Evolutionary conservation across 768 basidiomycete genomes (phyloP).

Genomic region (Termitomyces sp.): DNA sequence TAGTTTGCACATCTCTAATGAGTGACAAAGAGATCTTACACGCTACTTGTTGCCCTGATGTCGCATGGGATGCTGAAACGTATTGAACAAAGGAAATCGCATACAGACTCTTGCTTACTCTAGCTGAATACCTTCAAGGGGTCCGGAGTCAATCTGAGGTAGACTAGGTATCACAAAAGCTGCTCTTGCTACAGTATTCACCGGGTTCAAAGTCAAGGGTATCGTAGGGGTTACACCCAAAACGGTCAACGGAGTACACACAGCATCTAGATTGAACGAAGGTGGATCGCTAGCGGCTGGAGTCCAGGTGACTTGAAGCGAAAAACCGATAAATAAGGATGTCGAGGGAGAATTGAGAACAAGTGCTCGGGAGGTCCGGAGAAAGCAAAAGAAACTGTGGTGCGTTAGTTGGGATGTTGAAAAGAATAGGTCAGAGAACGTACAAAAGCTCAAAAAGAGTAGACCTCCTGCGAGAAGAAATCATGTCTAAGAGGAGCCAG

Average conservation of each 20-base stretch:
- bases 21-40: neutral
- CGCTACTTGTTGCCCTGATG: neutral
- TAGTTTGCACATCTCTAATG: neutral
- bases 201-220: neutral
- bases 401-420: neutral
- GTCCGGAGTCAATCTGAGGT: neutral
- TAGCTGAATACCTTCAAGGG: neutral
- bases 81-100: neutral
- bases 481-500: neutral
- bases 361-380: neutral
- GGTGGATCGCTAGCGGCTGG: neutral
- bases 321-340: neutral
- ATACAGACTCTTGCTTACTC: neutral
- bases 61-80: neutral
- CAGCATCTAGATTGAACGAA: neutral
- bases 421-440: neutral
- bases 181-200: neutral
- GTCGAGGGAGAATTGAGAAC: neutral
- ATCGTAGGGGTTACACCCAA: neutral
- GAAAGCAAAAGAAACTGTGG: conserved; percentile 1
- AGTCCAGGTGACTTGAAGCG: conserved; percentile 1
- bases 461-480: conserved; percentile 2
- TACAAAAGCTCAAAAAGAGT: neutral
- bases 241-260: neutral
- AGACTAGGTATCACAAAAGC: neutral